These are phyloP conservation scores for Russula sp. DNA, from an alignment of 768 basidiomycete species.

Conservation along the genomic window DNA sequence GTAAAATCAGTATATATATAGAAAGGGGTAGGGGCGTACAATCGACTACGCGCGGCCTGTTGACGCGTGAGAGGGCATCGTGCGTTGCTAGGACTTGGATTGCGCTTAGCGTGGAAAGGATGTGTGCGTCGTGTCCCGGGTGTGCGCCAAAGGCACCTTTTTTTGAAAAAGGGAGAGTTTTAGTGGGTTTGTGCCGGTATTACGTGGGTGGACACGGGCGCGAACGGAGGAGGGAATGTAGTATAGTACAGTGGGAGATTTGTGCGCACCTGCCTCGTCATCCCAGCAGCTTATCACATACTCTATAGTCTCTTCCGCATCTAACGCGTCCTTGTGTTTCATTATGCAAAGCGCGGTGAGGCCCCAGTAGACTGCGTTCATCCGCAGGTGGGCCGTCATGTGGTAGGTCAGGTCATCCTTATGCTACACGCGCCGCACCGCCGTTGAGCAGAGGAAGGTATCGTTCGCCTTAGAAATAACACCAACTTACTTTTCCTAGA, in stretches of 20 bases:
- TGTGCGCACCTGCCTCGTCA: slow-evolving; percentile 66
- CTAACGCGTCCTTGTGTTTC: slow-evolving; percentile 72
- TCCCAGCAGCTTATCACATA: slow-evolving; percentile 97
- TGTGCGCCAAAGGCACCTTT: slow-evolving; percentile 90
- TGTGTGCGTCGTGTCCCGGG: slow-evolving; percentile 89
- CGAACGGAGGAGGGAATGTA: too few relatives aligned
- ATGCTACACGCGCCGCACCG: slow-evolving; percentile 42
- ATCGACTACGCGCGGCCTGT: slow-evolving; percentile 65
- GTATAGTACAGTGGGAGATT: background rate
- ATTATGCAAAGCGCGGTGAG: slow-evolving; percentile 83
- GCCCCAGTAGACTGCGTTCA: slow-evolving; percentile 98
- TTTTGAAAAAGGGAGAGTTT: slow-evolving; percentile 34
- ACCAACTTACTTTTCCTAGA: slow-evolving; percentile 56
- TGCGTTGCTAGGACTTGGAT: slow-evolving; percentile 92
- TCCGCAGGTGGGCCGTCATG: slow-evolving; percentile 85
- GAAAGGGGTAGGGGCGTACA: slow-evolving; percentile 50
- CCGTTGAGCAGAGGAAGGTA: background rate
- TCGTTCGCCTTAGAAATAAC: background rate
- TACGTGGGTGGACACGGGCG: too few relatives aligned
- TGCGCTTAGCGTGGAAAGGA: slow-evolving; percentile 83
- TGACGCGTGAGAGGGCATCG: slow-evolving; percentile 69
- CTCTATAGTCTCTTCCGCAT: slow-evolving; percentile 77
- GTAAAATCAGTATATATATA: too few relatives aligned
- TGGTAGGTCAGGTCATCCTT: slow-evolving; percentile 86
- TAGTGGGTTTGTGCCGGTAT: background rate